Evolutionary conservation across 306 rosid genomes (phyloP), one percentile per base, ranked within the genome.

Genomic region (Acacia acuminata): DNA sequence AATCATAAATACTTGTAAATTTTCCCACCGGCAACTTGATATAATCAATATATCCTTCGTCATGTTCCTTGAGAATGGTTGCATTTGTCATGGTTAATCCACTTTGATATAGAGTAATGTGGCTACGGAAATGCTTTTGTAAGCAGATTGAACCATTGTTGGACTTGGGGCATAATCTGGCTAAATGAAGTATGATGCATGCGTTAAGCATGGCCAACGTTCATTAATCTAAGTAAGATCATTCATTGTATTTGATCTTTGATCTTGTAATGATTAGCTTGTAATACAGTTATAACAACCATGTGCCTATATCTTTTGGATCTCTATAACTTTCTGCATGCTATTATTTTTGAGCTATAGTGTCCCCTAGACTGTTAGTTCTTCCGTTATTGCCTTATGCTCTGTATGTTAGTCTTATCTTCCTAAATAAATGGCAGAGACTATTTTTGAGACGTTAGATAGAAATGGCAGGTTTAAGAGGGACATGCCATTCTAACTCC

Each of bases 211-310:
- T 73, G 15, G 34, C 40, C 17, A 50, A 27, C 10, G 36, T 32
- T 32, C 36, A 27, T 51, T 10, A 22, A 50, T 69, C 61, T 2
- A 15, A 51, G 64, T 66, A 44, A 12, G n/a, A 17, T 69, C 73
- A 20, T 17, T 30, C 20, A 25, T 25, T 63, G 10, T 13, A 38
- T 42, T 42, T 67, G 27, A 67, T 68, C 65, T 56, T 43, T 73
- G n/a, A 56, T n/a, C 71, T 82, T 20, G 77, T 32, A 32, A 24
- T 67, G 43, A 14, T 69, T 40, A 60, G 43, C 76, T 63, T 22
- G 25, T n/a, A 47, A 56, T 24, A 44, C 14, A 20, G 38, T 27
- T 32, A 30, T 20, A 4, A 36, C 34, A 43, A 60, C 17, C 34
- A 34, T 7, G 36, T 22, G 45, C 25, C 55, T 13, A 63, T 74